A percentile compares a stretch with the other conserved stretches of the same genome.
Evolutionary conservation across 2,329 filamentous ascomycete genomes (phyloP).

Genomic region (Talaromyces sp.): DNA sequence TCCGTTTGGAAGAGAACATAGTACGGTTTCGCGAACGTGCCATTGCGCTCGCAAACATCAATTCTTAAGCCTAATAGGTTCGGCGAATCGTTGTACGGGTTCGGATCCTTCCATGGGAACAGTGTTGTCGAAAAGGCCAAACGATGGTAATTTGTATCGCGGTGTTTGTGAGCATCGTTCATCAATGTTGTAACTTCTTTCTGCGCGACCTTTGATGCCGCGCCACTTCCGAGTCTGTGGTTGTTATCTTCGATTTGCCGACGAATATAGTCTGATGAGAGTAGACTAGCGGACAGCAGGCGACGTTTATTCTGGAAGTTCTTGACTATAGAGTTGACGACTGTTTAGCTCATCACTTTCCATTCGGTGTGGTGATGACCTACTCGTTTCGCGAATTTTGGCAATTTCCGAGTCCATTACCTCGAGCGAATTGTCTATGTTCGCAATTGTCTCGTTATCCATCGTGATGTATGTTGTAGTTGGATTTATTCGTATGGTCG

Average conservation of each 20-base stretch:
- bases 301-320: slow-evolving; percentile 38
- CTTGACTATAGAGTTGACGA: slow-evolving; percentile 31
- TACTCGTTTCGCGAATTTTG: slow-evolving; percentile 41
- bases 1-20: slow-evolving; percentile 39
- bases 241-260: slow-evolving; percentile 25
- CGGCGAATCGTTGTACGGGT: slow-evolving; percentile 27
- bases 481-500: neutral
- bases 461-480: neutral
- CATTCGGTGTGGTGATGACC: slow-evolving; percentile 9
- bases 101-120: slow-evolving; percentile 47
- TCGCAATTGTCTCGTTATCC: slow-evolving; percentile 13
- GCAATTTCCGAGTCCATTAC: slow-evolving; percentile 41
- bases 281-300: slow-evolving; percentile 40
- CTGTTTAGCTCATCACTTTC: neutral
- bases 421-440: slow-evolving; percentile 18
- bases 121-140: slow-evolving; percentile 44
- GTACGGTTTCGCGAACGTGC: slow-evolving; percentile 42
- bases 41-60: slow-evolving; percentile 39
- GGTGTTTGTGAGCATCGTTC: slow-evolving; percentile 30
- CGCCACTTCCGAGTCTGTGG: slow-evolving; percentile 9
- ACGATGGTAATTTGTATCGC: slow-evolving; percentile 40
- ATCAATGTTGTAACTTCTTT: slow-evolving; percentile 34
- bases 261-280: slow-evolving; percentile 39
- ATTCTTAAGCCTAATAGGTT: slow-evolving; percentile 42
- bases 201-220: slow-evolving; percentile 22